These are phyloP conservation scores for Rhizoctonia solani DNA, from an alignment of 1,284 basidiomycete species.

Conservation along the genomic window DNA sequence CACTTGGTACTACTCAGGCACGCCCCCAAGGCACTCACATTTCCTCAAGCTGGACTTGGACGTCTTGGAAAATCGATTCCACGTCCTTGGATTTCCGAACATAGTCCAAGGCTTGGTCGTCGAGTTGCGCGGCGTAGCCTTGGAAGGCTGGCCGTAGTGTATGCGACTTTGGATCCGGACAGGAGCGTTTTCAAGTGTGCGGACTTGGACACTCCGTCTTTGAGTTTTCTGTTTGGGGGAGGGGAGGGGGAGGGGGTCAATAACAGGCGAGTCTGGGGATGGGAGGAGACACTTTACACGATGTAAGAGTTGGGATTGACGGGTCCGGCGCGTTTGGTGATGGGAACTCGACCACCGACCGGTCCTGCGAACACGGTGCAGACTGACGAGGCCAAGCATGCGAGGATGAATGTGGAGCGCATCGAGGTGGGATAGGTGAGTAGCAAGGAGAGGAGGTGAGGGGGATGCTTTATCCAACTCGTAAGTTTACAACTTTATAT, in stretches of 20 bases:
- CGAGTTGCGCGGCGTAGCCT: slow-evolving; percentile 2
- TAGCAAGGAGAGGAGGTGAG: no score
- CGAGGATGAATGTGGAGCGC: no score
- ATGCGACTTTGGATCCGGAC: not conserved
- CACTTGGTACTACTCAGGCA: not conserved
- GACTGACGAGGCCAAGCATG: no score
- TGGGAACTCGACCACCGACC: no score
- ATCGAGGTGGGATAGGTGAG: no score
- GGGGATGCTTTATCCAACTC: no score
- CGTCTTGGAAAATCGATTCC: slow-evolving; percentile 3
- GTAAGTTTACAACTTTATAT: no score
- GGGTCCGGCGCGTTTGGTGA: not conserved
- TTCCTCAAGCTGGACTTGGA: not conserved
- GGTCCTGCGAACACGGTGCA: no score
- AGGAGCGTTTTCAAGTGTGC: not conserved
- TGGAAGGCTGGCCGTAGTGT: not conserved
- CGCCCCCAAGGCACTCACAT: not conserved
- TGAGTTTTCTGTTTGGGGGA: not conserved
- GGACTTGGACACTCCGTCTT: not conserved
- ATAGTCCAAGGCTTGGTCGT: not conserved
- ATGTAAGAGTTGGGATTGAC: not conserved
- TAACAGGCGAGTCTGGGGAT: not conserved
- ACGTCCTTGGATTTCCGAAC: not conserved
- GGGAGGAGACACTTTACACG: no score
- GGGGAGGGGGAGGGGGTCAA: no score